A percentile compares a stretch with the other conserved stretches of the same genome.
These are phyloP conservation scores for Ramaria rubella DNA, from an alignment of 768 basidiomycete species.

Conservation along the genomic window DNA sequence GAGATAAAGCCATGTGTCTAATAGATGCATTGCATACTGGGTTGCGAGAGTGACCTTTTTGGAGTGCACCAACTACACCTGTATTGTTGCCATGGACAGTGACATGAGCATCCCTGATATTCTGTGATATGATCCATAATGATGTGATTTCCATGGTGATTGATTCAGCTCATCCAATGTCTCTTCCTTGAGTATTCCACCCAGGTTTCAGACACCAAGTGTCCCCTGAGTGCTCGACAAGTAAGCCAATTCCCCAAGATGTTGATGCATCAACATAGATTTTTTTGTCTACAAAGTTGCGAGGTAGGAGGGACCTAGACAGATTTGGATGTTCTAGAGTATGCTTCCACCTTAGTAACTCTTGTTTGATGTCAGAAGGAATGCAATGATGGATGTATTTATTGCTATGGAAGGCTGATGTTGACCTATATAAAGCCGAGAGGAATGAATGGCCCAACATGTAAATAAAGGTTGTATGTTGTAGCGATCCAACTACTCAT, in stretches of 20 bases:
- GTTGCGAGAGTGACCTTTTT: constrained; percentile 1
- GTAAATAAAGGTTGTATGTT: too few relatives aligned
- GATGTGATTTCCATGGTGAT: constrained; percentile 4
- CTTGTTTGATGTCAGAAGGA: background rate
- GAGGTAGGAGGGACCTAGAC: background rate
- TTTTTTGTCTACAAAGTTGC: background rate
- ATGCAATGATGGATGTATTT: background rate
- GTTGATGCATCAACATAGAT: constrained; percentile 4
- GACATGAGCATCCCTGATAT: too few relatives aligned
- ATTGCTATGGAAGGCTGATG: background rate
- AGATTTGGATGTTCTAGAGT: background rate
- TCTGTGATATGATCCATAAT: too few relatives aligned
- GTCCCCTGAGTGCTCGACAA: background rate
- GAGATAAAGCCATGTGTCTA: background rate
- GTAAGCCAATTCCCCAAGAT: too few relatives aligned
- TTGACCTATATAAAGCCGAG: background rate
- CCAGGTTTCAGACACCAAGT: constrained; percentile 1
- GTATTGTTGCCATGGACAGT: too few relatives aligned
- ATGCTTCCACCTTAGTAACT: background rate
- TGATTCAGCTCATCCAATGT: constrained; percentile 11
- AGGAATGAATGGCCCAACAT: background rate
- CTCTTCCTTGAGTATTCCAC: constrained; percentile 5
- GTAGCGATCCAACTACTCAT: too few relatives aligned
- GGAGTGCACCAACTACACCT: constrained; percentile 5
- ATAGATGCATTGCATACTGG: background rate